Conservation (phyloP, 139 green algal species). For the Chlorella vulgaris region DNA sequence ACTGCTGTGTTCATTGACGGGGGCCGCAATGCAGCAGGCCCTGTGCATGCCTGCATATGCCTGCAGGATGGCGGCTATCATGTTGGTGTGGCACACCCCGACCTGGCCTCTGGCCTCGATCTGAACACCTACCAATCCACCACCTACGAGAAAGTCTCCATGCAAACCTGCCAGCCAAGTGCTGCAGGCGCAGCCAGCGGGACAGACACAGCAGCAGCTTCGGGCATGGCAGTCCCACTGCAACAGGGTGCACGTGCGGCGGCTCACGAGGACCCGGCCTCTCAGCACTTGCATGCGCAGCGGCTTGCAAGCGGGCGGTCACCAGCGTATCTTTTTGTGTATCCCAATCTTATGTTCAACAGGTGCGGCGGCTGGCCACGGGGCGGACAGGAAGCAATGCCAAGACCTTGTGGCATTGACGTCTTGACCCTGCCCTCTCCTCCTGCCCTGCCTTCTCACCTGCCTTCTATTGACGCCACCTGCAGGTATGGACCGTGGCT, state of each 20-base stretch:
- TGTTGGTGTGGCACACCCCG: slow-evolving; percentile 58
- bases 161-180: slow-evolving; percentile 37
- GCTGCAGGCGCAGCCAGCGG: not conserved
- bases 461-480: not conserved
- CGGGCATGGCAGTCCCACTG: not conserved
- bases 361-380: slow-evolving; percentile 7
- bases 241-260: too few species aligned
- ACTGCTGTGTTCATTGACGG: not conserved
- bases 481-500: slow-evolving; percentile 61
- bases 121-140: slow-evolving; percentile 46
- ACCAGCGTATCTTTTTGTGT: slow-evolving; percentile 62
- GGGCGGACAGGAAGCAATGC: not conserved
- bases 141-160: slow-evolving; percentile 36
- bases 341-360: slow-evolving; percentile 74
- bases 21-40: not conserved
- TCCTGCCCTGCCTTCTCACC: not conserved
- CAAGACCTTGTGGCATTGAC: not conserved
- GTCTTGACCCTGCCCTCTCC: not conserved
- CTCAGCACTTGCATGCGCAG: not conserved
- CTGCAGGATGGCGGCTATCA: slow-evolving; percentile 67
- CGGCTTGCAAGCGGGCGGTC: not conserved
- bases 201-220: not conserved
- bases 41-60: not conserved
- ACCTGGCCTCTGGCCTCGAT: slow-evolving; percentile 50
- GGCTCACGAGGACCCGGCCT: too few species aligned